Evolutionary conservation across 2,329 filamentous ascomycete genomes (phyloP), one percentile per base, ranked within the genome.

Genomic region (Lasiodiplodia sp.): DNA sequence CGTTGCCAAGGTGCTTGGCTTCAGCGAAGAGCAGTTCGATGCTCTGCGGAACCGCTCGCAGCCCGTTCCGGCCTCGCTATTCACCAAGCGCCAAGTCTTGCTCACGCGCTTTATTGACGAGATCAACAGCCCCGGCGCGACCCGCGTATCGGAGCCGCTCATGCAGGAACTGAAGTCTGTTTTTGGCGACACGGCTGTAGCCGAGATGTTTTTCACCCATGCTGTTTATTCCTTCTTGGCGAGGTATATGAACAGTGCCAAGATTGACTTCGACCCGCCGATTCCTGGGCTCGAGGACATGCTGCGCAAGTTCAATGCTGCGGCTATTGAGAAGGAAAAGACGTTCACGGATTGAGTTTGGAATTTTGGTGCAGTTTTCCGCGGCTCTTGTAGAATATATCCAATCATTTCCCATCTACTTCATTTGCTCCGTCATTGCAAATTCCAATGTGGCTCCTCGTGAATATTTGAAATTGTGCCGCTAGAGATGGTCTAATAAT

Each of bases 1-100:
- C n/a, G 73, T 74, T 10, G 73, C 72, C 37, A 12, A 16, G 12
- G 14, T 40, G 12, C 37, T 40, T 28, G 25, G 38, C 38, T 31
- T 64, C 47, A 40, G 21, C 38, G 58, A 64, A 11, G 6, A 49
- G 12, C 38, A 51, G 38, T 11, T 64, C 38, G 23, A 28, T 21
- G 51, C 51, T 6, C 51, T 53, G 21, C 51, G 51, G 8, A 53
- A 53, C 51, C 8, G n/a, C 51, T 25, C 23, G 11, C 6, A 53
- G 51, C 51, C 51, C n/a, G 10, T 53, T 10, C 51, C 51, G 2
- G 6, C 51, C 5, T 1, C 3, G 12, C 51, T 53, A 0, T 53
- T 53, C 51, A 53, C 51, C 2, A 25, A 25, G 51, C 51, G 51
- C 23, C 51, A 28, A 5, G 11, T 53, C n/a, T 4, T 53, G n/a